A percentile compares a stretch with the other conserved stretches of the same genome.
Conservation (phyloP, 352 stramenopile species). For the Phytophthora europaea region DNA sequence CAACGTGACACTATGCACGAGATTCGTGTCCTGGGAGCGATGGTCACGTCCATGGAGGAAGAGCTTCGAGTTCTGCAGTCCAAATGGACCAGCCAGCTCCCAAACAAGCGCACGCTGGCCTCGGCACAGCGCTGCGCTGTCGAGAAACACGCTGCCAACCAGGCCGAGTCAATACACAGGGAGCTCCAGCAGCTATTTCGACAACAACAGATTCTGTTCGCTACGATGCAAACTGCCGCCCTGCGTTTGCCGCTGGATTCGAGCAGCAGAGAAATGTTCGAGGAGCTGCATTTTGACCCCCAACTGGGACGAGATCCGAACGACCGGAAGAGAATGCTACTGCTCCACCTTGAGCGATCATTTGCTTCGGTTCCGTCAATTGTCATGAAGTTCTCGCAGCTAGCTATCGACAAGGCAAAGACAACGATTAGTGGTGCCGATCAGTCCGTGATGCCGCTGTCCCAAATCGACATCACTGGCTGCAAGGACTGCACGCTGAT, state of each 20-base stretch:
- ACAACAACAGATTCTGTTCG: conserved; percentile 61
- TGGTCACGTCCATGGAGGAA: conserved; percentile 40
- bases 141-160: conserved; percentile 38
- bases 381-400: conserved; percentile 31
- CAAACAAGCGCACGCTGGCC: conserved; percentile 15
- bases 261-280: conserved; percentile 27
- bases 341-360: conserved; percentile 27
- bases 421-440: not conserved
- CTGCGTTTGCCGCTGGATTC: conserved; percentile 38
- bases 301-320: conserved; percentile 16
- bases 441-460: conserved; percentile 33
- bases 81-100: conserved; percentile 33
- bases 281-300: conserved; percentile 33
- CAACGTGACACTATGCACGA: conserved; percentile 31
- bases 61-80: conserved; percentile 24
- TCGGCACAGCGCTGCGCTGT: conserved; percentile 49
- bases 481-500: conserved; percentile 44
- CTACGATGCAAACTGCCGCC: conserved; percentile 48
- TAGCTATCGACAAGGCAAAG: not conserved
- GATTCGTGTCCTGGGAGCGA: conserved; percentile 32
- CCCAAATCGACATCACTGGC: conserved; percentile 47
- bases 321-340: conserved; percentile 28
- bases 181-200: conserved; percentile 50
- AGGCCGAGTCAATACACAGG: conserved; percentile 33
- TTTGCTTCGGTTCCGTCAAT: conserved; percentile 27